phyloP scores from a whole-genome alignment of 202 grass and related monocot species.

The Dendrocalamus latiflorus region DNA sequence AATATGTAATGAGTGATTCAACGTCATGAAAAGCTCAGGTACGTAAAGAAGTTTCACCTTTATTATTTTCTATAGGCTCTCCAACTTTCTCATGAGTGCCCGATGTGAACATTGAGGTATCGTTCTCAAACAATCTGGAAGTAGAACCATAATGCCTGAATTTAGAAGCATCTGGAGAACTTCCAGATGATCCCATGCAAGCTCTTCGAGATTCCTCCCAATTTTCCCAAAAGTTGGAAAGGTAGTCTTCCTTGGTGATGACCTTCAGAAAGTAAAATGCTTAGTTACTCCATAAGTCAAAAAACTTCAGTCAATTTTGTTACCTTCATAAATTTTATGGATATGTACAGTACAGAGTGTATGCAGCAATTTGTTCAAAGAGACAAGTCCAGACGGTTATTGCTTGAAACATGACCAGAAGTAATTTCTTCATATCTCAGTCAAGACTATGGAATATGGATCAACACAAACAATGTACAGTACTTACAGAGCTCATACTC shows the following conservation, averaged over 20 bases:
- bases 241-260: conserved; percentile 49
- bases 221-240: conserved; percentile 52
- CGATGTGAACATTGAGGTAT: conserved; percentile 18
- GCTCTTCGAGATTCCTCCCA: conserved; percentile 63
- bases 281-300: conserved; percentile 17
- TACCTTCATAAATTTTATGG: background rate
- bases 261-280: conserved; percentile 38
- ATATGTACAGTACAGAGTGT: background rate
- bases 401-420: background rate
- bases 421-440: background rate
- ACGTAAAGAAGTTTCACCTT: conserved; percentile 36
- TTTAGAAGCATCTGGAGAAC: conserved; percentile 38
- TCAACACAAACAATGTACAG: background rate
- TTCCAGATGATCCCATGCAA: conserved; percentile 32
- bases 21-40: background rate
- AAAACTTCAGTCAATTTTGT: background rate
- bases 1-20: background rate
- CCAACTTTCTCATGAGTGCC: conserved; percentile 19
- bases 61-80: conserved; percentile 4
- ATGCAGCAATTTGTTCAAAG: background rate
- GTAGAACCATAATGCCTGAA: conserved; percentile 28
- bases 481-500: background rate
- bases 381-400: too few species aligned
- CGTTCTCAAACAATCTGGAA: conserved; percentile 68
- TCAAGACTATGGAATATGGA: background rate